phyloP scores from a whole-genome alignment of 1,139 yeast genomes.

The Yamadazyma atmosphaerica region DNA sequence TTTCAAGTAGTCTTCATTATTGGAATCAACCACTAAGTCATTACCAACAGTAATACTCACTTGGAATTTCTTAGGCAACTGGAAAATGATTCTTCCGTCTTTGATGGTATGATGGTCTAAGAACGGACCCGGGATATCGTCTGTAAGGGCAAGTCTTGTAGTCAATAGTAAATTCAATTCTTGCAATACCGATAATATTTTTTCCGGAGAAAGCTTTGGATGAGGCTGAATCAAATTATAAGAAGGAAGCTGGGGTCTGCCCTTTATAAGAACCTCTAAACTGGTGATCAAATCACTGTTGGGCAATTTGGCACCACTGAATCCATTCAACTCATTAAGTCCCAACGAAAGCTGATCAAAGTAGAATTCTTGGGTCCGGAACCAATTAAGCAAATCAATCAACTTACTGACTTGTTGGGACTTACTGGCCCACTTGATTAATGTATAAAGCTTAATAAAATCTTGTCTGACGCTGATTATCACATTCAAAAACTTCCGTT shows the following conservation, averaged over 20 bases:
- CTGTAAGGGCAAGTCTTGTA: constrained; percentile 68
- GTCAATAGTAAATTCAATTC: constrained; percentile 75
- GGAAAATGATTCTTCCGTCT: constrained; percentile 76
- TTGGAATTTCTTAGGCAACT: constrained; percentile 60
- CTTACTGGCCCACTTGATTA: constrained; percentile 82
- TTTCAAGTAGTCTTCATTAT: constrained; percentile 30
- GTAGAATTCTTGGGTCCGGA: constrained; percentile 71
- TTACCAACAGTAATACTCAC: constrained; percentile 23
- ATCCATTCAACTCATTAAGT: constrained; percentile 57
- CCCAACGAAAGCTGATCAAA: constrained; percentile 59
- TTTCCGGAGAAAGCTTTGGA: constrained; percentile 52
- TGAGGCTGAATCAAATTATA: constrained; percentile 55
- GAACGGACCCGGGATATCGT: constrained; percentile 63
- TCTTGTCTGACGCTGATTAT: constrained; percentile 76
- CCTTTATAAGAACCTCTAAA: constrained; percentile 75
- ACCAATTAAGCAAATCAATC: constrained; percentile 86
- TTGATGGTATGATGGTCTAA: constrained; percentile 56
- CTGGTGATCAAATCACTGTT: constrained; percentile 88
- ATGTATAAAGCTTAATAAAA: constrained; percentile 77
- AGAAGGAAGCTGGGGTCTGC: constrained; percentile 74
- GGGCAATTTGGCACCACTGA: constrained; percentile 83
- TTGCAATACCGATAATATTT: constrained; percentile 60
- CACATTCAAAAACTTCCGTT: constrained; percentile 65
- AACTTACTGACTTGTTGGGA: constrained; percentile 68
- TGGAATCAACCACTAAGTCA: constrained; percentile 47